Base-by-base conservation (phyloP, 306 rosid genomes). In the Delonix regia region DNA sequence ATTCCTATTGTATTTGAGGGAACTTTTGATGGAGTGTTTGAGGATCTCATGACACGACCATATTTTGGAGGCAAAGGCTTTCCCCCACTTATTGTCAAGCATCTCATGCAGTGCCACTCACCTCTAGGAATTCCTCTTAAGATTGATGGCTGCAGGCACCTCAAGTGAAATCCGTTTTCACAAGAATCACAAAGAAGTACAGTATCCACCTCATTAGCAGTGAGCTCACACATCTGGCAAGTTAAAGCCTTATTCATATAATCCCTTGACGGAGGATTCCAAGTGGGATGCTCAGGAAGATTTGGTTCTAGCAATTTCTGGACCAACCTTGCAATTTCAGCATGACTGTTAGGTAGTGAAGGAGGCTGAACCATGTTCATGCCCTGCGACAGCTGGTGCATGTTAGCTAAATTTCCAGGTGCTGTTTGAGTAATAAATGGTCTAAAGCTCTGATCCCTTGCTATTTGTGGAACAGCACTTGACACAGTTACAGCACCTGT, bases 221-320 rank as follows among this genome's bases (percentile, higher is more conserved):
- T 83, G 44, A 90, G 78, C 80, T 88, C 90, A 81, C 99, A 95
- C 78, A 68, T 56, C 71, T 95, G 98, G 85, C 99, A 95, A 48
- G 92, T 86, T 78, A 93, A 85, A 61, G 94, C 88, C 89, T 95
- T 95, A 57, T 83, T 95, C 98, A 95, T 95, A 83, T 95, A 95
- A 86, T 95, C 99, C 89, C 99, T 93, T 61, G 99, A 95, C 1
- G 99, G 99, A 84, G 97, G 99, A 84, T 84, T 93, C 99, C 99
- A 95, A 10, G 91, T 87, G 77, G 98, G 99, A 80, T 84, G 90
- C 49, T 86, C 90, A 3, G 98, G 99, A 78, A 71, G 83, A 86
- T 93, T 92, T 72, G 97, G 98, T 61, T 85, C 93, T 71, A 95
- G 77, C 64, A 95, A 61, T 81, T 84, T 95, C 88, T 93, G 98